Percentiles rank a stretch among this genome's conserved stretches.
Conservation (phyloP, 164 flowering plant genomes). For the Stephania cephalantha region DNA sequence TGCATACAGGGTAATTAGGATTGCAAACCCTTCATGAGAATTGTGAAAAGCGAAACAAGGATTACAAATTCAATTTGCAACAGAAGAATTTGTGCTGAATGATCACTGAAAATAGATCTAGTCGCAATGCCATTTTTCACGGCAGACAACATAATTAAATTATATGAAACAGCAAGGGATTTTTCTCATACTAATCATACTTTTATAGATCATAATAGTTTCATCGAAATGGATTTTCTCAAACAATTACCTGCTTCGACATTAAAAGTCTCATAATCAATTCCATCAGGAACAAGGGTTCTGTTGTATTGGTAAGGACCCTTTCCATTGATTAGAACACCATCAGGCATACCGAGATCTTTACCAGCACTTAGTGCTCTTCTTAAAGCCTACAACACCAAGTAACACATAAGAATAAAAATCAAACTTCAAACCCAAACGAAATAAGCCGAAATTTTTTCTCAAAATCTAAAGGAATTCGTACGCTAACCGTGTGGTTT, state of each 20-base stretch:
- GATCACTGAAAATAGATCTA: background rate
- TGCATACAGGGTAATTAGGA: no score
- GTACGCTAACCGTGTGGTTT: constrained; percentile 73
- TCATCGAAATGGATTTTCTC: background rate
- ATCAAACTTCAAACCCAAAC: background rate
- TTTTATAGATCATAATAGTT: no score
- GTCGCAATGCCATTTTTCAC: background rate
- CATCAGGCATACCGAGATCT: constrained; percentile 94
- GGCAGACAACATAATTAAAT: background rate
- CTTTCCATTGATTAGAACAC: constrained; percentile 93
- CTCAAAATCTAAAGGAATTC: background rate
- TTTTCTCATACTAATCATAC: background rate
- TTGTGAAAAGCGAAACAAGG: background rate
- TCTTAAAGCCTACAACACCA: constrained; percentile 54
- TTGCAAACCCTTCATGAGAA: no score
- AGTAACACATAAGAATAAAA: background rate
- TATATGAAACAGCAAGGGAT: background rate
- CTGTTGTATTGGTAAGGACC: constrained; percentile 85
- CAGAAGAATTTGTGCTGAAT: background rate
- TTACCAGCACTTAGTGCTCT: constrained; percentile 64
- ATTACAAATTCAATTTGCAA: background rate
- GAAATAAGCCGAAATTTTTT: background rate
- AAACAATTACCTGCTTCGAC: constrained; percentile 65
- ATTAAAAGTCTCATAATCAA: constrained; percentile 63
- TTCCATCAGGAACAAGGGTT: constrained; percentile 81